Base-by-base conservation (phyloP, 2,329 filamentous ascomycete species). In the Exophiala phaeomuriformis region DNA sequence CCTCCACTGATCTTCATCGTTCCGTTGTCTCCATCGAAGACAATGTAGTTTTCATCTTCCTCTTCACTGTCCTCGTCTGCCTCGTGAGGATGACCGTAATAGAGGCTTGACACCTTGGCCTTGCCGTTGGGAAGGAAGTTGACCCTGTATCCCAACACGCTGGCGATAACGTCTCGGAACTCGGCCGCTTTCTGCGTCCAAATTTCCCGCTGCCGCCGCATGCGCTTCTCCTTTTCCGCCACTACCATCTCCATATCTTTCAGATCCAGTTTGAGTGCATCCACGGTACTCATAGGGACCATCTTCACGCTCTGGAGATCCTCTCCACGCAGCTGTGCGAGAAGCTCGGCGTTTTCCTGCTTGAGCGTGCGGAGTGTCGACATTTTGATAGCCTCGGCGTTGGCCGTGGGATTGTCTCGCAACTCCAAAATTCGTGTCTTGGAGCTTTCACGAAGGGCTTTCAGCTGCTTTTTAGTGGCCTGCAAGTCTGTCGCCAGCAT, bases 1-100 rank as follows among this genome's bases (percentile, higher is more conserved):
- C 93, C 93, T 1, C 93, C 93, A 33, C 85, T 88, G 53, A 98
- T 87, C 77, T 98, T 98, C 93, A 98, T 98, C 1, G 90, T 96
- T 5, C 91, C 93, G 53, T 86, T 84, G 72, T 96, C 90, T 48
- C 90, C 90, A 69, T 95, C 90, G 68, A 96, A 96, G 0, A 95
- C 82, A 43, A 83, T 83, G 3, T 74, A 79, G 57, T 82, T 80
- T 59, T 77, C 76, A 56, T 76, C 73, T 49, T 69, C 68, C 3
- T 70, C 71, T 31, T 72, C 69, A 29, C 61, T 63, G 30, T 62
- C 61, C 30, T 59, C 59, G 30, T 54, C 58, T 3, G 70, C 72
- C 67, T 88, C 82, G 65, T 86, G 83, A 51, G 86, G 82, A 1
- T 81, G 84, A 0, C 90, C 85, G 66, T 86, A 87, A 66, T 91